Evolutionary conservation across 441 rosid species (phyloP).

Genomic region (Pelargonium cotyledonis): DNA sequence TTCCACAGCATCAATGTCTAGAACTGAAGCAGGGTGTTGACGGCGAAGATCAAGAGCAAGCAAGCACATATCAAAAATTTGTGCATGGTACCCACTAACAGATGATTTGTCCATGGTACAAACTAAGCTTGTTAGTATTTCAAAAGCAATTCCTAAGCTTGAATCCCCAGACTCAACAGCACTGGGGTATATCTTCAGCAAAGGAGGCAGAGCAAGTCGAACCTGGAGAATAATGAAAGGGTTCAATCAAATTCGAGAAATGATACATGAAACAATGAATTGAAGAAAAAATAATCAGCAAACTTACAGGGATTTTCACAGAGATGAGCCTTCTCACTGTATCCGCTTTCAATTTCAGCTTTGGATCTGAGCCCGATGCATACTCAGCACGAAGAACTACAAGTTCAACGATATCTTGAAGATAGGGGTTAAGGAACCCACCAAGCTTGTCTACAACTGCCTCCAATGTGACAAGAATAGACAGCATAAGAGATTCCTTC

Average conservation of each 20-base stretch:
- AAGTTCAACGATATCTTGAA: slow-evolving; percentile 59
- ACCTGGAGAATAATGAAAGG: slow-evolving; percentile 43
- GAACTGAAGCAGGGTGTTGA: slow-evolving; percentile 53
- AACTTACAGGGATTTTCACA: slow-evolving; percentile 80
- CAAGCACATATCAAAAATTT: slow-evolving; percentile 79
- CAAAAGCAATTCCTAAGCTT: slow-evolving; percentile 66
- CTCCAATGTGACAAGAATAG: slow-evolving; percentile 67
- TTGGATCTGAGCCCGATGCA: slow-evolving; percentile 46
- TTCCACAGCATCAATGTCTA: slow-evolving; percentile 58
- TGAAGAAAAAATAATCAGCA: not conserved
- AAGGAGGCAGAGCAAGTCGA: slow-evolving; percentile 79
- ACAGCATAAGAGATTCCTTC: slow-evolving; percentile 43
- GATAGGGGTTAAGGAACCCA: slow-evolving; percentile 85
- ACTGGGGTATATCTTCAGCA: slow-evolving; percentile 55
- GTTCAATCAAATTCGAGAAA: slow-evolving; percentile 11
- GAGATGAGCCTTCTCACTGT: slow-evolving; percentile 56
- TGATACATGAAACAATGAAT: not conserved
- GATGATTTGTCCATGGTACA: slow-evolving; percentile 74
- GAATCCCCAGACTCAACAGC: slow-evolving; percentile 74
- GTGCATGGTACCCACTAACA: slow-evolving; percentile 51
- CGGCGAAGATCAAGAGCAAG: slow-evolving; percentile 81
- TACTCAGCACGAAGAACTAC: slow-evolving; percentile 60
- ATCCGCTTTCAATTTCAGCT: slow-evolving; percentile 69
- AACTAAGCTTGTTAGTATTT: slow-evolving; percentile 63
- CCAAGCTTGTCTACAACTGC: slow-evolving; percentile 92